Base-by-base conservation (phyloP, 495 filamentous ascomycete species). In the Penicillium diatomitis region DNA sequence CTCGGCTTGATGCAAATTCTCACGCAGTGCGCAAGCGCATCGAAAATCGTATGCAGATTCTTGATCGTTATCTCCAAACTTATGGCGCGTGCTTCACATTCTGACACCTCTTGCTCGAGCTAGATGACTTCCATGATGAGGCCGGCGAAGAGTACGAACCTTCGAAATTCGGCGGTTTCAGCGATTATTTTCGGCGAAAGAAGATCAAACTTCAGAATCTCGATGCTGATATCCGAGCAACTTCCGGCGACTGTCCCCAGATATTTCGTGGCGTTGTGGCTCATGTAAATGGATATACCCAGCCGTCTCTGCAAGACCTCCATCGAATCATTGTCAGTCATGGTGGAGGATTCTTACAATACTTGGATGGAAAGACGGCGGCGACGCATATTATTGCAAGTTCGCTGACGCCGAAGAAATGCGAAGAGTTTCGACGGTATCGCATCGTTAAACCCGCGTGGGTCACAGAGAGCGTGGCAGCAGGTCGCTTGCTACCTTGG, bases 401-500 rank as follows among this genome's bases (percentile, higher is more conserved):
- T 40, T 83, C 81, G 46, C 74, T 98, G 33, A 91, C 92, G 2
- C 87, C 87, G 0, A 97, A 95, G 73, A 98, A 98, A 61, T 77
- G 79, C 31, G 80, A 87, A 32, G 92, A 96, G 51, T 95, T 94
- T 53, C 72, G 69, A 20, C 80, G 78, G 48, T 97, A 96, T 58
- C 82, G 88, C 31, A 87, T 98, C 28, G 92, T 96, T 53, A 95
- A 90, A 65, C 92, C 92, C n/a, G 85, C 90, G 44, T 98, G 92
- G 92, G 77, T 97, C 2, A 83, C 87, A 7, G 92, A 97, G 50
- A 94, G 89, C 60, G 78, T 97, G 47, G 73, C 80, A 41, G 86
- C 83, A 4, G 88, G 89, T 2, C 83, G 77, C 45, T 57, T 96
- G 38, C 72, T 96, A 41, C 85, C 90, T 2, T 98, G 92, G 92